Conservation (phyloP, 139 green algal species). For the Ettlia oleoabundans region DNA sequence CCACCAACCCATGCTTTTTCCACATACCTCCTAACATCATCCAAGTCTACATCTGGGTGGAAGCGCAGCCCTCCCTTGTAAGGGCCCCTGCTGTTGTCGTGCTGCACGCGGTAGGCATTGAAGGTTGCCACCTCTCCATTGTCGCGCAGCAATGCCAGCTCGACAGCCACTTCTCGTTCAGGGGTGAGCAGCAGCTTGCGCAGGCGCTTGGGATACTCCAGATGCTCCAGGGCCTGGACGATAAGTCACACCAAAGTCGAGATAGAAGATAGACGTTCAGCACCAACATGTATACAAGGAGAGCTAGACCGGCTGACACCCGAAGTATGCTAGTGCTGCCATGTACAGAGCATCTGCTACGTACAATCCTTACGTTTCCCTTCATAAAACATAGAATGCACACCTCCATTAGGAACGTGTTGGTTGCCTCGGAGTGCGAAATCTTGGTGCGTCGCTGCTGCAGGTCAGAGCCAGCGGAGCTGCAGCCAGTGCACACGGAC, state of each 20-base stretch:
- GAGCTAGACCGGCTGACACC: neutral
- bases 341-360: too few species aligned
- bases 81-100: constrained; percentile 88
- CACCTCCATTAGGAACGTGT: constrained; percentile 80
- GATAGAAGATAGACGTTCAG: neutral
- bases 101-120: constrained; percentile 86
- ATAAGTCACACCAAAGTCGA: neutral
- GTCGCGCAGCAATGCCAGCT: constrained; percentile 82
- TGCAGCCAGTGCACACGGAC: neutral
- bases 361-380: too few species aligned
- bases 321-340: too few species aligned
- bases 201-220: constrained; percentile 77
- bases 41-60: constrained; percentile 80
- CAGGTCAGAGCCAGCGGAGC: neutral
- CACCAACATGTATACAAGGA: neutral
- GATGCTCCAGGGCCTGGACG: constrained; percentile 35
- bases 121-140: constrained; percentile 72
- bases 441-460: constrained; percentile 31
- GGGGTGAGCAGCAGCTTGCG: constrained; percentile 84
- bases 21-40: constrained; percentile 69
- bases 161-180: constrained; percentile 73
- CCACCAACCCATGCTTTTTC: too few species aligned
- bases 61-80: constrained; percentile 89
- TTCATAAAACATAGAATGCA: neutral
- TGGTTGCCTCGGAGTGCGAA: constrained; percentile 57